A percentile compares a stretch with the other conserved stretches of the same genome.
Conservation (phyloP, 2,329 filamentous ascomycete genomes). For the Knufia fluminis region DNA sequence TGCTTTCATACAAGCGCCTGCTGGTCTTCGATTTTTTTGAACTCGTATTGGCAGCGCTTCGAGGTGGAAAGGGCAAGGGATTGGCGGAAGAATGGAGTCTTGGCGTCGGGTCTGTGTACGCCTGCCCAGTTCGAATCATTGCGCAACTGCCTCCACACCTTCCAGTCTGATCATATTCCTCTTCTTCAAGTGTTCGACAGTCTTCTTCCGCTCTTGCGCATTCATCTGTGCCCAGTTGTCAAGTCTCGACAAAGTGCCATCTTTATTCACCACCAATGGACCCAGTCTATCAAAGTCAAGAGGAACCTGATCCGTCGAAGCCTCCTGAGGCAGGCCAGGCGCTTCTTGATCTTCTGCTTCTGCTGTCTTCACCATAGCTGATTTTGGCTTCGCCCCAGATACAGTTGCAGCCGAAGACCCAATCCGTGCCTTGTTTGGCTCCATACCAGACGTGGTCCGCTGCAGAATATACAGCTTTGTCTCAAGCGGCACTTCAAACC, state of each 20-base stretch:
- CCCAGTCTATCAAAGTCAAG: constrained; percentile 60
- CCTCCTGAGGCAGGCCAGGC: background rate
- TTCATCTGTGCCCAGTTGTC: constrained; percentile 66
- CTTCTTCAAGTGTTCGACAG: constrained; percentile 57
- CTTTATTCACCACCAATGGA: constrained; percentile 63
- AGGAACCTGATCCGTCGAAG: constrained; percentile 11
- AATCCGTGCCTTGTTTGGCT: background rate
- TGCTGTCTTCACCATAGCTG: background rate
- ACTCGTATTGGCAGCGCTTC: too few relatives aligned
- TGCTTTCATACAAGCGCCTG: too few relatives aligned
- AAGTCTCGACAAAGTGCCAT: constrained; percentile 63
- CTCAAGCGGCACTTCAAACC: constrained; percentile 46
- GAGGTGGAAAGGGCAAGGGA: too few relatives aligned
- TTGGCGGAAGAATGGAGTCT: too few relatives aligned
- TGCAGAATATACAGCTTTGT: constrained; percentile 45
- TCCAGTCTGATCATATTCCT: constrained; percentile 57
- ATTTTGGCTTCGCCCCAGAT: background rate
- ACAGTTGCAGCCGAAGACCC: background rate
- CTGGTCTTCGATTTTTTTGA: too few relatives aligned
- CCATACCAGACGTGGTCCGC: constrained; percentile 18
- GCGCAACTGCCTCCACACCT: constrained; percentile 14
- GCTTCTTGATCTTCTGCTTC: background rate
- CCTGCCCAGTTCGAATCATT: too few relatives aligned
- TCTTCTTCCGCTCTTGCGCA: constrained; percentile 57
- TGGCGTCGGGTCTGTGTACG: too few relatives aligned